Evolutionary conservation across 2,329 filamentous ascomycete species (phyloP), one percentile per base, ranked within the genome.

Genomic region (Fonsecaea pedrosoi): DNA sequence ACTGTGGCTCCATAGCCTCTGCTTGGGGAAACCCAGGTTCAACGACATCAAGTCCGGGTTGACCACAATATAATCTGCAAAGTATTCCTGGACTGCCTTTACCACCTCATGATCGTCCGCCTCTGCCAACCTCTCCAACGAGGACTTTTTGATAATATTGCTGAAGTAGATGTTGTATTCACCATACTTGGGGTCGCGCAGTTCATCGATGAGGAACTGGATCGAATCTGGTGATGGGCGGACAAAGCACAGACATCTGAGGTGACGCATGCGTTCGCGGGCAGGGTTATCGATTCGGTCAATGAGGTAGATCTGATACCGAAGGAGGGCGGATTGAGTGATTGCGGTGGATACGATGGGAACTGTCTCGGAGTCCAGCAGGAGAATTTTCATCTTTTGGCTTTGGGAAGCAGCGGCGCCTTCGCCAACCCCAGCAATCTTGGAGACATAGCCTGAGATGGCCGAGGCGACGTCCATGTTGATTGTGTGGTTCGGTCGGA

Each of bases 151-250:
- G 75, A 95, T 90, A 66, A 99, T 91, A 78, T 99, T 99, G 83
- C 93, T 98, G 79, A 99, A 97, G 79, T 96, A 97, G 64, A 99
- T 86, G 76, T 96, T 89, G 80, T 99, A 99, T 81, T 99, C 95
- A 71, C 95, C 94, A 74, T 99, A 99, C 77, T 94, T 97, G 4
- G 95, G 96, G 58, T 98, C 94, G 68, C 95, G 87, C 64, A 99
- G 85, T 82, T 99, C 95, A 75, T 99, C 95, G 73, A 99, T 94
- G 61, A 99, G 86, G 69, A 91, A 87, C 76, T 99, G 94, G 75
- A 98, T 93, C 4, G 94, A 96, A 73, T 96, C 92, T 12, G 94
- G 86, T 0, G 94, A 97, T 7, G 95, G 95, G 48, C 96, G 90
- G 56, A 99, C 87, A 73, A 99, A 94, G 77, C 93, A 97, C 34